Conservation (phyloP, 2,329 filamentous ascomycete species). For the Stemphylium vesicarium region DNA sequence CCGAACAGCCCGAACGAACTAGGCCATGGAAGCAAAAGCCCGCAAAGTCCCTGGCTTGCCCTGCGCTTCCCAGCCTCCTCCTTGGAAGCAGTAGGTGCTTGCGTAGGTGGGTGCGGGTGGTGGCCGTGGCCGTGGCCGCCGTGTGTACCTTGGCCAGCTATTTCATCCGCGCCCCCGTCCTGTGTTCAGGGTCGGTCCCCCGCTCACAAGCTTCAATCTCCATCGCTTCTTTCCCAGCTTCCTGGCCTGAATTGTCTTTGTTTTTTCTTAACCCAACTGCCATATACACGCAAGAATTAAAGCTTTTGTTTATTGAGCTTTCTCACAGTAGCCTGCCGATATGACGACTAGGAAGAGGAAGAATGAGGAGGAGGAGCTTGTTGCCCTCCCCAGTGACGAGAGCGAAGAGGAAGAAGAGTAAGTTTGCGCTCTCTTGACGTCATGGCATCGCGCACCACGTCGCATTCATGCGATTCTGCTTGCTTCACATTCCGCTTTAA, state of each 20-base stretch:
- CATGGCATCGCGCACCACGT: slow-evolving; percentile 34
- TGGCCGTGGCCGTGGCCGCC: not conserved
- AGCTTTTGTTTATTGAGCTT: slow-evolving; percentile 21
- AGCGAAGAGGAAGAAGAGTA: slow-evolving; percentile 54
- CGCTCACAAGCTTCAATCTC: slow-evolving; percentile 8
- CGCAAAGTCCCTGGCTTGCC: slow-evolving; percentile 20
- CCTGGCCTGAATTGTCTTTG: not conserved
- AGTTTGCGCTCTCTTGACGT: slow-evolving; percentile 48
- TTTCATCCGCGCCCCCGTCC: slow-evolving; percentile 38
- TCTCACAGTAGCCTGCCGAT: slow-evolving; percentile 16
- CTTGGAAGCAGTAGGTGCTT: slow-evolving; percentile 12
- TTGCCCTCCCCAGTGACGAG: slow-evolving; percentile 52
- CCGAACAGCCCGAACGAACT: slow-evolving; percentile 21
- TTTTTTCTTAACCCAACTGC: not conserved
- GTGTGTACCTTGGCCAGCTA: slow-evolving; percentile 13
- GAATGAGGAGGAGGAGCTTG: slow-evolving; percentile 54
- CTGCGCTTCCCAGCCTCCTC: slow-evolving; percentile 36
- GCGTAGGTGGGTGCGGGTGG: slow-evolving; percentile 18
- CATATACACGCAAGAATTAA: slow-evolving; percentile 12
- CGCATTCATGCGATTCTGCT: slow-evolving; percentile 25
- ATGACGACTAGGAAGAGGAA: slow-evolving; percentile 55
- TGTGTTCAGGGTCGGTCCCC: slow-evolving; percentile 5
- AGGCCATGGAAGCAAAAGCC: slow-evolving; percentile 32
- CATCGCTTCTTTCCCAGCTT: slow-evolving; percentile 17
- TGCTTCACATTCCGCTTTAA: slow-evolving; percentile 30